Evolutionary conservation across 2,329 filamentous ascomycete species (phyloP), one percentile per base, ranked within the genome.

Genomic region (Apiospora arundinis): DNA sequence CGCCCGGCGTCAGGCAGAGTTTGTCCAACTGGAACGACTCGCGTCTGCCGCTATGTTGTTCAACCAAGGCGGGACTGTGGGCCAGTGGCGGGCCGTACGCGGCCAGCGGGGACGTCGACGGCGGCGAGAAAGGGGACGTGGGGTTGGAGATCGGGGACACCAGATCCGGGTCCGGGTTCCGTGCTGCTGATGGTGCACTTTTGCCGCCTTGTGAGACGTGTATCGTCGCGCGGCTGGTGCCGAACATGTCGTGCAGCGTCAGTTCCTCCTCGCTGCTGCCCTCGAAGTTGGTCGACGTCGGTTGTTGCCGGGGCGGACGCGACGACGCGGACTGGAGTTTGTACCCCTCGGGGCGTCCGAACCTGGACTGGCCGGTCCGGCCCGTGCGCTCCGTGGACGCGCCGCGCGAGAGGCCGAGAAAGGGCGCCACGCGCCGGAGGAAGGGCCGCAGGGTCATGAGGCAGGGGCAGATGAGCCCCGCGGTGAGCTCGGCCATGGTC

Each of bases 361-460:
- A 63, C 32, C 2, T 40, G 32, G 56, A 40, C 18, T 32, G 32
- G 18, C 16, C 32, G 56, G 32, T 63, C 32, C 4, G 8, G 32
- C 7, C 28, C 21, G 56, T 63, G 18, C 32, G 56, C 18, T n/a
- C 56, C 56, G 56, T n/a, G 21, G 56, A n/a, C 16, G 9, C 32
- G 32, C 56, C 28, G 28, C 32, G 28, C 28, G 56, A 63, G 32
- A 63, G 32, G 18, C 32, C 56, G 18, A 63, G 32, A 25, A 21
- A 42, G 46, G 67, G 67, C 18, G n/a, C n/a, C 9, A 69, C 18
- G 32, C 45, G 67, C 0, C 46, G 45, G 28, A 69, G 32, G 4
- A 69, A n/a, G 14, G 67, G 67, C 32, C 67, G 18, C 46, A 69
- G 46, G 32, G 67, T 69, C 67, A 69, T 69, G 18, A 69, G 67